Evolutionary conservation across 2,329 filamentous ascomycete genomes (phyloP), one percentile per base, ranked within the genome.

Genomic region (Penicillium crustosum): DNA sequence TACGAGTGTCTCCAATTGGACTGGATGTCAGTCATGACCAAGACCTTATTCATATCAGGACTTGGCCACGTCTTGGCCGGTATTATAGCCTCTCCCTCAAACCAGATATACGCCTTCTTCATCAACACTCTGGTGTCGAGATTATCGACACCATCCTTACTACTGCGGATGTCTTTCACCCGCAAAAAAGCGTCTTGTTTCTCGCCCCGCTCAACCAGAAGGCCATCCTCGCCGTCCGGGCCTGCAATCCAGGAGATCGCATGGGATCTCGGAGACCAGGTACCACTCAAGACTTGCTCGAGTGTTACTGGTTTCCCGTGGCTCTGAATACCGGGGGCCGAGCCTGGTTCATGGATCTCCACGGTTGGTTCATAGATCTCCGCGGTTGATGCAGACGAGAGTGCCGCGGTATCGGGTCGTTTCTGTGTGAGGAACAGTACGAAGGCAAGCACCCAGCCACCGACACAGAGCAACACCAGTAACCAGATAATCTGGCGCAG

Each of bases 1-100:
- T 85, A 93, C 0, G 93, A 97, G 74, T 97, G 89, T 64, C 94
- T 87, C 89, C 92, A 99, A 67, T 94, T 92, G 67, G 85, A 86
- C 73, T 90, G 77, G 23, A 79, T 72, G 52, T 91, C 80, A 9
- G 91, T 91, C 49, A 87, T 83, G n/a, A 97, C 78, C 51, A 99
- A 82, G 3, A 99, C 91, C 72, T 90, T 93, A 68, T 87, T 91
- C 73, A 96, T 81, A 72, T 97, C 86, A 29, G 87, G 85, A 70
- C 91, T 97, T 2, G 94, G 91, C 80, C 85, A 88, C 3, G 86
- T 84, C 65, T 83, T 81, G 15, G 75, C 75, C 0, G 90, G 87
- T n/a, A 68, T 72, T 63, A 91, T 78, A 17, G 74, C 74, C 50
- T 80, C 73, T 12, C 80, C 84, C 9, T 81, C 81, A 55, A 87